These are phyloP conservation scores for Xylaria scruposa DNA, from an alignment of 495 filamentous ascomycete species.

Conservation along the genomic window DNA sequence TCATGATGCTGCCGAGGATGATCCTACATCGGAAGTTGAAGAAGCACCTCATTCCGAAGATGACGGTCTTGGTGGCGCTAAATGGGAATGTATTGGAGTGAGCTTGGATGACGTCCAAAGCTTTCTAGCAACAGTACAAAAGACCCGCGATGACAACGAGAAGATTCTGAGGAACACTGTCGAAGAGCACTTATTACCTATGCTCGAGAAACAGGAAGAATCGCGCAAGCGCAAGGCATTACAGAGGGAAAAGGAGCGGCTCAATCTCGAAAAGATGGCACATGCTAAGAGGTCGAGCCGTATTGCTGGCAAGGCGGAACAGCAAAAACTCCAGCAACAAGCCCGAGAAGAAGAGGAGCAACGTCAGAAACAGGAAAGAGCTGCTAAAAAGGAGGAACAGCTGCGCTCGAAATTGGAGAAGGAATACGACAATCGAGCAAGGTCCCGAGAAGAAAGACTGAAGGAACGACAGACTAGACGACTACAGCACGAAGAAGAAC, in stretches of 20 bases:
- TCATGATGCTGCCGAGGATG: slow-evolving; percentile 61
- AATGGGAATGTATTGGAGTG: slow-evolving; percentile 91
- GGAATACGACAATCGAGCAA: slow-evolving; percentile 80
- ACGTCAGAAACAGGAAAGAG: slow-evolving; percentile 66
- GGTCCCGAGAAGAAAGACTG: slow-evolving; percentile 82
- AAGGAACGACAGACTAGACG: slow-evolving; percentile 83
- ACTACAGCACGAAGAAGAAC: slow-evolving; percentile 80
- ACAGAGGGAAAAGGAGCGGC: slow-evolving; percentile 78
- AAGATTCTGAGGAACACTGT: slow-evolving; percentile 73
- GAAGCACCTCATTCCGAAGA: slow-evolving; percentile 56
- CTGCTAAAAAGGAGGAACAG: slow-evolving; percentile 72
- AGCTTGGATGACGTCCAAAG: slow-evolving; percentile 75
- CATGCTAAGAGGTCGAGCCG: slow-evolving; percentile 92
- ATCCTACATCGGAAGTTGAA: slow-evolving; percentile 43
- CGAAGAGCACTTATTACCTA: slow-evolving; percentile 75
- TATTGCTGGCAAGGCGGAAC: slow-evolving; percentile 79
- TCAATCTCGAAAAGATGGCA: slow-evolving; percentile 83
- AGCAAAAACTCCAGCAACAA: slow-evolving; percentile 75
- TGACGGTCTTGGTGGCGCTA: slow-evolving; percentile 71
- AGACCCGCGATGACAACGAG: slow-evolving; percentile 81
- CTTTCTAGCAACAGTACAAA: slow-evolving; percentile 73
- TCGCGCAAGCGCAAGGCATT: slow-evolving; percentile 70
- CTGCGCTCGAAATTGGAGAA: slow-evolving; percentile 69
- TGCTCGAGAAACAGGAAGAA: slow-evolving; percentile 84
- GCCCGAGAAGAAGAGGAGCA: slow-evolving; percentile 74